These are phyloP conservation scores for Malus hybrid DNA, from an alignment of 331 rosid species.

Conservation along the genomic window DNA sequence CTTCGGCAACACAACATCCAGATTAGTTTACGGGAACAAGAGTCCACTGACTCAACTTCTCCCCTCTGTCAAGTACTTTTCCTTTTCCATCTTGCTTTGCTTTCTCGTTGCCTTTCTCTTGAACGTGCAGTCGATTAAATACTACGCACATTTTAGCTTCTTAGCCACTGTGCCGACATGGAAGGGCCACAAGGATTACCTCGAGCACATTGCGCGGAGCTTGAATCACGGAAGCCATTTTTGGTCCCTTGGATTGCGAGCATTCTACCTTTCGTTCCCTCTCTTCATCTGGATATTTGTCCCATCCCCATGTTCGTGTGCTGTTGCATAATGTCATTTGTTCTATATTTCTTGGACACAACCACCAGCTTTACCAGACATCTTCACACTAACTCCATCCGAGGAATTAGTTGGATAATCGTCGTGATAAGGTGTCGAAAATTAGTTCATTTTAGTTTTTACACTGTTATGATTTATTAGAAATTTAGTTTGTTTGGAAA, in stretches of 20 bases:
- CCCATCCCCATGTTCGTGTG: slow-evolving; percentile 84
- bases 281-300: slow-evolving; percentile 80
- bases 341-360: slow-evolving; percentile 81
- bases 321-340: slow-evolving; percentile 43
- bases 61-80: slow-evolving; percentile 56
- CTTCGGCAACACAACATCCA: slow-evolving; percentile 20
- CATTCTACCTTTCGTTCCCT: slow-evolving; percentile 74
- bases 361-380: slow-evolving; percentile 60
- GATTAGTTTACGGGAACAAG: slow-evolving; percentile 51
- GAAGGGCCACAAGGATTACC: slow-evolving; percentile 31
- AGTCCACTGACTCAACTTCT: slow-evolving; percentile 2
- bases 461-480: not conserved
- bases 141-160: slow-evolving; percentile 82
- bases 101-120: slow-evolving; percentile 83
- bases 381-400: slow-evolving; percentile 51
- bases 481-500: not conserved
- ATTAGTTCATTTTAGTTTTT: not conserved
- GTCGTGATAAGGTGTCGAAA: not conserved
- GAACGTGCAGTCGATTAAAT: slow-evolving; percentile 74
- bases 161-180: slow-evolving; percentile 61
- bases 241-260: slow-evolving; percentile 81
- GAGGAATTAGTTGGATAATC: slow-evolving; percentile 22
- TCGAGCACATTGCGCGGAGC: slow-evolving; percentile 46
- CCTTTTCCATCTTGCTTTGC: slow-evolving; percentile 45
- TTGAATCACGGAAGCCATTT: slow-evolving; percentile 66